Conservation (phyloP, 2,329 filamentous ascomycete species). For the Amauroascus niger region DNA sequence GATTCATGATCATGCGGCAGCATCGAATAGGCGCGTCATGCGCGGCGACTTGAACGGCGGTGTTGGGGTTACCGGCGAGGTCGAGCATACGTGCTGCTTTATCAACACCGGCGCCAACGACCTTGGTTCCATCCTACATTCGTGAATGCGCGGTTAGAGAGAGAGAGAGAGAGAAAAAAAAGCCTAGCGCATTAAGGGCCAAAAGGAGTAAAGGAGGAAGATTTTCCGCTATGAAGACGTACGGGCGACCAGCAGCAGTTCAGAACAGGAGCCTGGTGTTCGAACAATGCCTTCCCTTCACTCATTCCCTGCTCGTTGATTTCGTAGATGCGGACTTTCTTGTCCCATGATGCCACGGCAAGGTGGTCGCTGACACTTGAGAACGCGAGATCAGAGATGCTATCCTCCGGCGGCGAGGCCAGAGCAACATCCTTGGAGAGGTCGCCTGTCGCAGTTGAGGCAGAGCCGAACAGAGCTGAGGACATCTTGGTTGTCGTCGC, state of each 20-base stretch:
- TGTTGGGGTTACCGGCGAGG: constrained; percentile 49
- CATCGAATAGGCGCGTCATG: constrained; percentile 76
- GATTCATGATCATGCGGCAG: constrained; percentile 66
- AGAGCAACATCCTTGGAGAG: constrained; percentile 81
- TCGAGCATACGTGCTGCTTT: constrained; percentile 86
- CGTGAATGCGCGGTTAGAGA: too few relatives aligned
- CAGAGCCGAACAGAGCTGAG: constrained; percentile 17
- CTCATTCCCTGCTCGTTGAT: constrained; percentile 68
- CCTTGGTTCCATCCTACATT: constrained; percentile 72
- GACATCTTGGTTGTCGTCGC: constrained; percentile 8
- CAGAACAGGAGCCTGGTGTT: constrained; percentile 76
- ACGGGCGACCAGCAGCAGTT: constrained; percentile 83
- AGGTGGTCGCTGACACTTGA: constrained; percentile 69
- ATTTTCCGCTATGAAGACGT: constrained; percentile 31
- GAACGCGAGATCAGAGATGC: constrained; percentile 79
- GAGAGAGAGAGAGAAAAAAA: too few relatives aligned
- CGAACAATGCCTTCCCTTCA: constrained; percentile 74
- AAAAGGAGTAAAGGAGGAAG: too few relatives aligned
- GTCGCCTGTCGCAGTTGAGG: constrained; percentile 66
- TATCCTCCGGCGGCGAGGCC: constrained; percentile 70
- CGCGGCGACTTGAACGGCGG: constrained; percentile 60
- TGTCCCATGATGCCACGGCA: constrained; percentile 91
- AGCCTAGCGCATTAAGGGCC: too few relatives aligned
- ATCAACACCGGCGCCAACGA: constrained; percentile 80
- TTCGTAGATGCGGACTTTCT: constrained; percentile 95